phyloP scores from a whole-genome alignment of 2,329 filamentous ascomycete genomes.

The Neopestalotiopsis sp. region DNA sequence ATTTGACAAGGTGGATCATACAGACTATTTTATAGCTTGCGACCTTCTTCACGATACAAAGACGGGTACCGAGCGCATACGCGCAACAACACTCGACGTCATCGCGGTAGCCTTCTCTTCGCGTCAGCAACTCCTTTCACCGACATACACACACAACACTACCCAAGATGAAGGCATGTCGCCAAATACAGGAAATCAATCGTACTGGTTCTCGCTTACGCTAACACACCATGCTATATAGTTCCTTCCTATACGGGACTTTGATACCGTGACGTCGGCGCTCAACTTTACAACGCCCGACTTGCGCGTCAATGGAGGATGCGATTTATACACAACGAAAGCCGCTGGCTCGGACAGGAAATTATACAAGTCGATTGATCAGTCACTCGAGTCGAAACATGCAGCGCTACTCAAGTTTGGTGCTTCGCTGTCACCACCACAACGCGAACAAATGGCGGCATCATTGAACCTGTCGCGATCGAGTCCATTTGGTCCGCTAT shows the following conservation, averaged over 20 bases:
- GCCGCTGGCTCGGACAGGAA: constrained; percentile 96
- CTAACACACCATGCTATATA: constrained; percentile 41
- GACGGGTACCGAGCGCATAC: neutral
- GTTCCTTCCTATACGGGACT: constrained; percentile 90
- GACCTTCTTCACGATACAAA: neutral
- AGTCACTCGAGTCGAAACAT: constrained; percentile 89
- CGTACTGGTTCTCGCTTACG: neutral
- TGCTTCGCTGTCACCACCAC: constrained; percentile 83
- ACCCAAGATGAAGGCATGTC: constrained; percentile 22
- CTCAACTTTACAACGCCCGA: constrained; percentile 96
- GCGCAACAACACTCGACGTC: neutral
- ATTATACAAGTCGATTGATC: constrained; percentile 93
- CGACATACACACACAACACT: neutral
- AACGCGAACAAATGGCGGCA: constrained; percentile 71
- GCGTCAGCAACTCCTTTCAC: neutral
- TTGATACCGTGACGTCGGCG: constrained; percentile 89
- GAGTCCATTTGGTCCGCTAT: constrained; percentile 90
- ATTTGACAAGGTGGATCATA: neutral
- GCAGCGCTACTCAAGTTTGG: constrained; percentile 85
- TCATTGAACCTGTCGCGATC: constrained; percentile 80
- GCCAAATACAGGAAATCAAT: neutral
- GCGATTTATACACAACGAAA: constrained; percentile 97
- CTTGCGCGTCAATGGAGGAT: constrained; percentile 89
- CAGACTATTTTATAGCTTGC: neutral
- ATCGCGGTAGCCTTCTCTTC: neutral